A percentile compares a stretch with the other conserved stretches of the same genome.
These are phyloP conservation scores for Cardamine occulta DNA, from an alignment of 345 rosid genomes.

Conservation along the genomic window DNA sequence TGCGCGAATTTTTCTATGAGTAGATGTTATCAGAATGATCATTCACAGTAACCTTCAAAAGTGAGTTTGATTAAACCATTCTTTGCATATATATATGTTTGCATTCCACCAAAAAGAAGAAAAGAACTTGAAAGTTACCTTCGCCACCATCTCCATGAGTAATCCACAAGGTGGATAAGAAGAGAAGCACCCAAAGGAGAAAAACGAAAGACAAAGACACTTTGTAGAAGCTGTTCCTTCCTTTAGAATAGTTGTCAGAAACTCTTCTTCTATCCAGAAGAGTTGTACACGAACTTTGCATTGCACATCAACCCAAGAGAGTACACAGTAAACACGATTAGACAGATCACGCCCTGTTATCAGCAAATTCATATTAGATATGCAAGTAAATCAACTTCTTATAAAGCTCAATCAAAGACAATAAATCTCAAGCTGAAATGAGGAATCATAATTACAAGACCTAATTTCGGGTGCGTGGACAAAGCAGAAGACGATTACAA, in stretches of 20 bases:
- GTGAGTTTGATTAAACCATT: neutral
- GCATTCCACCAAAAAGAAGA: neutral
- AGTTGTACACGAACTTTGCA: conserved; percentile 82
- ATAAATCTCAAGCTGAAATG: conserved; percentile 6
- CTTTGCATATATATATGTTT: neutral
- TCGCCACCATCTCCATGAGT: conserved; percentile 58
- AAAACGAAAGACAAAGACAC: conserved; percentile 76
- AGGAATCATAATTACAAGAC: neutral
- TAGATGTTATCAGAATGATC: neutral
- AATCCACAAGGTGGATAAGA: conserved; percentile 70
- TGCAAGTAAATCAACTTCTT: conserved; percentile 3
- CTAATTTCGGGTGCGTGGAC: neutral
- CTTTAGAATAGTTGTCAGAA: conserved; percentile 45
- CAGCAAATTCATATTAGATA: conserved; percentile 12
- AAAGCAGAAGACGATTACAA: conserved; percentile 5
- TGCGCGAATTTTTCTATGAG: neutral
- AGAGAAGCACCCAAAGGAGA: conserved; percentile 71
- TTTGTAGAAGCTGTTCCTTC: conserved; percentile 53
- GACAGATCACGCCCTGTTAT: conserved; percentile 18
- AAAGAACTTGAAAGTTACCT: conserved; percentile 48
- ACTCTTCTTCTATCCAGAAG: conserved; percentile 58
- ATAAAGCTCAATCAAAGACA: neutral
- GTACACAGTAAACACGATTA: neutral
- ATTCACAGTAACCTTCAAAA: conserved; percentile 1
- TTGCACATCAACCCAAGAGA: conserved; percentile 61